Evolutionary conservation across 1,139 yeast genomes (phyloP), one percentile per base, ranked within the genome.

Genomic region (Chernovozyma sophiae-reginae): DNA sequence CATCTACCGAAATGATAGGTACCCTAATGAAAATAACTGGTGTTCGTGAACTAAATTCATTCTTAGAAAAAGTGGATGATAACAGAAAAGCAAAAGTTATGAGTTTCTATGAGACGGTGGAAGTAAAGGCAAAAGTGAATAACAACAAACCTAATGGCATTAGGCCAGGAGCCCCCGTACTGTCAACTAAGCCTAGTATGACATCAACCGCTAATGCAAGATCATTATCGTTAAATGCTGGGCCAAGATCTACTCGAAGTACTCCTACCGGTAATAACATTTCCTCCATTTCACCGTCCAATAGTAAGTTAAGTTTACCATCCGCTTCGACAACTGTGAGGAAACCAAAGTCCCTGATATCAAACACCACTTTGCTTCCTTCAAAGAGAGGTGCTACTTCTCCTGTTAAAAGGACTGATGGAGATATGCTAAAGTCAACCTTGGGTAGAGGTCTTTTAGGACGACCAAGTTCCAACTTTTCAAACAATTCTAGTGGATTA

Each of bases 1-100:
- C 82, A 1, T 84, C 92, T 0, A 82, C 90, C 28, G 89, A 83
- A 51, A 70, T 82, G 51, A 74, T 89, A 32, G 97, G 97, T 4
- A 79, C 85, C 0, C 61, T 90, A 41, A 83, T 86, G 85, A 86
- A 86, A 56, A 74, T 89, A 14, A 72, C 79, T 5, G 96, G 96
- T 0, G 85, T 79, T 49, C 66, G 92, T 36, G 82, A 78, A 36
- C 62, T 89, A 47, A 76, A 65, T 33, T 66, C 72, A 8, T 73
- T 68, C 38, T 57, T 89, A 42, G 90, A 81, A 22, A 74, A 75
- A 25, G 68, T 90, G 31, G 97, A 90, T 51, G 90, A 83, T 34
- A 74, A 81, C 47, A 74, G 86, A 50, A 80, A 77, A 55, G 61
- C 69, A 14, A 87, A 86, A 51, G 84, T 92, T 23, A 64, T 64